Evolutionary conservation across 495 filamentous ascomycete species (phyloP), one percentile per base, ranked within the genome.

Genomic region (Penicillium ochrochloron): DNA sequence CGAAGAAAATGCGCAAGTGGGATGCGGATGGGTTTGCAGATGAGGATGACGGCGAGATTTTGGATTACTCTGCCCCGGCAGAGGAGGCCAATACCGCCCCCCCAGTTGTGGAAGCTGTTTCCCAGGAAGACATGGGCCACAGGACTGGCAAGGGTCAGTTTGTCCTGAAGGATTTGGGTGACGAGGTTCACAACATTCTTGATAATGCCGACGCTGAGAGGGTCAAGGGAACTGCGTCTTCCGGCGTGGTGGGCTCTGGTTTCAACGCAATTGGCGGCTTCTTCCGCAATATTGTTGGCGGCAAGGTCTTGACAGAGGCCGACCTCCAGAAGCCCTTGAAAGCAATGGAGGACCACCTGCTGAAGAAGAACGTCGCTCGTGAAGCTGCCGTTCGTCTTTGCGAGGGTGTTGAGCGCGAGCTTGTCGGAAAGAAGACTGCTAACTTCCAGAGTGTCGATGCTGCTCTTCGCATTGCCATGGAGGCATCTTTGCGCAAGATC

Each of bases 291-390:
- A 89, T 98, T 55, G 89, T 99, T 7, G 95, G 95, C 50, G 95
- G 96, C 23, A 97, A 97, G 78, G 89, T 89, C 5, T 76, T 99
- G 69, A 96, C 92, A 0, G 91, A 93, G 68, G 82, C 89, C 44
- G 93, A 97, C 67, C 80, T 99, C 21, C 89, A 92, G 53, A 97
- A 96, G 75, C 90, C 95, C 9, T 86, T 99, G 80, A 92, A 92
- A 73, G 91, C 88, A 7, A 98, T 99, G 95, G 92, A 96, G 65
- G 93, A 96, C 58, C 96, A 98, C 78, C 83, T 99, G 6, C 75
- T 97, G 51, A 90, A 89, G 76, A 99, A 99, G 83, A 99, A 99
- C 70, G 94, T 99, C 51, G 96, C 95, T 9, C 89, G 91, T 44
- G 94, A 97, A 80, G 95, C 95, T 34, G 96, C 95, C 9, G 84